Evolutionary conservation across 257 asterid species (phyloP), one percentile per base, ranked within the genome.

Genomic region (Plectranthus barbatus): DNA sequence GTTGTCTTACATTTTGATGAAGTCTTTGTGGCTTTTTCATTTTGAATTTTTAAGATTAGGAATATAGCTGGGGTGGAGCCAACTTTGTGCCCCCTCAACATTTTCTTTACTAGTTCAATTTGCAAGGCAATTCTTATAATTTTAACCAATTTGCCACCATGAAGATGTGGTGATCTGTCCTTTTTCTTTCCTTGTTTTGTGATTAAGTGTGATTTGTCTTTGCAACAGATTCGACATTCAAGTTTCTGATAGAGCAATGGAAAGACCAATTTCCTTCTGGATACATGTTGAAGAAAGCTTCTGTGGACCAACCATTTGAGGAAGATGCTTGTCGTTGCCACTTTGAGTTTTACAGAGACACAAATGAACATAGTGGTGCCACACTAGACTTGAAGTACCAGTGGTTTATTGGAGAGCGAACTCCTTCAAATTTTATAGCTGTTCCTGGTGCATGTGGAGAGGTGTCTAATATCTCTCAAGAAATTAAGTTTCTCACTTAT

Each of bases 251-350:
- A 15, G 91, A 93, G 64, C 97, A 83, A 79, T 93, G 99, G 99
- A 90, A 87, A 83, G 90, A 82, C 63, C 83, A 85, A 60, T 84
- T 93, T 71, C 99, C 97, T 65, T 66, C 90, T 49, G 96, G 99
- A 57, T 89, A 80, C 77, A 50, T 80, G 66, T 87, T 93, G 66
- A 79, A 79, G 60, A 85, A 77, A 66, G 95, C 97, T 66, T 80
- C 56, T 24, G 76, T 84, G 7, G 96, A 87, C 76, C 81, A 66
- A 62, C 99, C 99, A 55, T 90, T 83, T 78, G 96, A 80, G 74
- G 99, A 77, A 81, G 99, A 93, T 87, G 90, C 94, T 72, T 86
- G 97, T 70, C 61, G 70, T 69, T 89, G 97, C 79, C 95, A 85
- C 81, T 93, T 93, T 80, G 86, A 85, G 68, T 93, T 93, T 81